Percentiles rank a stretch among this genome's conserved stretches.
These are phyloP conservation scores for Nannizziopsis barbatae DNA, from an alignment of 2,329 filamentous ascomycete species.

Conservation along the genomic window DNA sequence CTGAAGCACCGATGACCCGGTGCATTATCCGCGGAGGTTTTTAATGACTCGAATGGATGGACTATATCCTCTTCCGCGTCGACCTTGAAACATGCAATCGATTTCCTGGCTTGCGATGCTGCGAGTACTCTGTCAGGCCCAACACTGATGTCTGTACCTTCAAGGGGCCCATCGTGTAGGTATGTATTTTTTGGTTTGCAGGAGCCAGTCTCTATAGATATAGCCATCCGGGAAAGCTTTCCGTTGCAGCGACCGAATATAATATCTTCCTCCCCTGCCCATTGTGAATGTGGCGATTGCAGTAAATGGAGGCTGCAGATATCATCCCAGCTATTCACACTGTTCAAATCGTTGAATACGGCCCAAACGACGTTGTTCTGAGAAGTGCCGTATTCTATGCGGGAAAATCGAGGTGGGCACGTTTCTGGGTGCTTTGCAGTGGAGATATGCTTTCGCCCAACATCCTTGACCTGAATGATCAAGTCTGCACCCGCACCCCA, in stretches of 20 bases:
- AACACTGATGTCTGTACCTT: conserved; percentile 39
- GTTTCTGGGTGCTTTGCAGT: not conserved
- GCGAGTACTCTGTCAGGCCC: conserved; percentile 38
- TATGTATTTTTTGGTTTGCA: conserved; percentile 32
- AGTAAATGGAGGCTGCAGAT: conserved; percentile 48
- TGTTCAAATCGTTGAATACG: conserved; percentile 42
- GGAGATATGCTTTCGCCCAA: conserved; percentile 21
- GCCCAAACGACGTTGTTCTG: conserved; percentile 36
- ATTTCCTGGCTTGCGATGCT: conserved; percentile 40
- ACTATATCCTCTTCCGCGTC: conserved; percentile 24
- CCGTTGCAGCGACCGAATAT: conserved; percentile 48
- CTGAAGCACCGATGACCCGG: conserved; percentile 40
- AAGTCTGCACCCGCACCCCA: conserved; percentile 52
- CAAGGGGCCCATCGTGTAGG: conserved; percentile 37
- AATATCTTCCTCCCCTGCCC: conserved; percentile 35
- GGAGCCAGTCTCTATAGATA: conserved; percentile 23
- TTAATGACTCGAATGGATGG: conserved; percentile 28
- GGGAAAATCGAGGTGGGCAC: too few relatives aligned
- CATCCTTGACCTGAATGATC: conserved; percentile 40
- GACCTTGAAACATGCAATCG: conserved; percentile 39
- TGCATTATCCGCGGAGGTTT: conserved; percentile 22
- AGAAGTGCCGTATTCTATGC: conserved; percentile 5
- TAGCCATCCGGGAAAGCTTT: conserved; percentile 35
- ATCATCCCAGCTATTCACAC: conserved; percentile 47
- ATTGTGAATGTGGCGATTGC: conserved; percentile 29